Conservation (phyloP, 2,329 filamentous ascomycete genomes). For the Microsporum audouinii region DNA sequence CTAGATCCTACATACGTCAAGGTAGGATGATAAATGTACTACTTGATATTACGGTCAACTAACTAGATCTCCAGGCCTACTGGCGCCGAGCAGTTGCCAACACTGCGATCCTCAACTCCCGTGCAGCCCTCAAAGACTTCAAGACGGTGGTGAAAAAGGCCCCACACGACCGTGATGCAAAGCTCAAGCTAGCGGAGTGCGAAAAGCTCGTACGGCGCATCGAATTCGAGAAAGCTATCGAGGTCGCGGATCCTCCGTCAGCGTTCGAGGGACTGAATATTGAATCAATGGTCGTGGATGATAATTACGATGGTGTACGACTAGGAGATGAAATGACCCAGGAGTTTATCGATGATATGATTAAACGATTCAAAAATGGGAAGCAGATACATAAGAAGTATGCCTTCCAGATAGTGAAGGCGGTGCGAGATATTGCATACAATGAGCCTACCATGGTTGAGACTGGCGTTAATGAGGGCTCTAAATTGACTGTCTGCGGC, state of each 20-base stretch:
- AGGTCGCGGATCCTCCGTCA: slow-evolving; percentile 82
- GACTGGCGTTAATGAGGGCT: slow-evolving; percentile 64
- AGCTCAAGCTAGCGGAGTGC: slow-evolving; percentile 81
- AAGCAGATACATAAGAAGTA: slow-evolving; percentile 96
- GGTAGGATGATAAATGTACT: slow-evolving; percentile 40
- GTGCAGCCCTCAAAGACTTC: slow-evolving; percentile 84
- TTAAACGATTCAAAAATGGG: slow-evolving; percentile 83
- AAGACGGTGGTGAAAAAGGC: slow-evolving; percentile 80
- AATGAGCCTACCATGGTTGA: slow-evolving; percentile 97
- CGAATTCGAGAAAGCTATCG: slow-evolving; percentile 90
- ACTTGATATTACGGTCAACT: neutral
- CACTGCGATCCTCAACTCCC: slow-evolving; percentile 78
- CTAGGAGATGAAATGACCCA: slow-evolving; percentile 77
- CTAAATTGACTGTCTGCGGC: slow-evolving; percentile 83
- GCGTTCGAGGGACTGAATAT: slow-evolving; percentile 84
- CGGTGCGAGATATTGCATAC: slow-evolving; percentile 79
- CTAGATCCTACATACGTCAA: slow-evolving; percentile 81
- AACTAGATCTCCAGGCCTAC: slow-evolving; percentile 54
- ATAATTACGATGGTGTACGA: slow-evolving; percentile 70
- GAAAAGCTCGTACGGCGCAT: slow-evolving; percentile 87
- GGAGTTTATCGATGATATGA: slow-evolving; percentile 97
- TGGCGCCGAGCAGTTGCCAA: slow-evolving; percentile 87
- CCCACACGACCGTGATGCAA: slow-evolving; percentile 79
- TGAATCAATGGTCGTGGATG: slow-evolving; percentile 71
- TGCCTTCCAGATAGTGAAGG: slow-evolving; percentile 88